Percentiles rank a stretch among this genome's conserved stretches.
Evolutionary conservation across 1,284 basidiomycete genomes (phyloP).

Genomic region (Cutaneotrichosporon daszewskae): DNA sequence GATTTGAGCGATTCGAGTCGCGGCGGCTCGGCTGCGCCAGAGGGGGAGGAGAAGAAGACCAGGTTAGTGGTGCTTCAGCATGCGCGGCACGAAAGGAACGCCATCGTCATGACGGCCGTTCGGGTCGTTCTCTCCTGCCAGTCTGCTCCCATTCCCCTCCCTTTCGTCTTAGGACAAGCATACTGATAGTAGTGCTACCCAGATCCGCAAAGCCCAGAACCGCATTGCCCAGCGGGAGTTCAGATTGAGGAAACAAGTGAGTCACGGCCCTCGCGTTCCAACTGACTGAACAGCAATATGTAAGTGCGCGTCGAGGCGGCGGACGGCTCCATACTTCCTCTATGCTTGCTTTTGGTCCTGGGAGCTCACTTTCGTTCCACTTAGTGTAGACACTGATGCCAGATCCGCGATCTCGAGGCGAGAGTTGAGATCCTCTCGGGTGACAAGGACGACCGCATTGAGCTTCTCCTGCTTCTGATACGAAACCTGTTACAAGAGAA

Average conservation of each 20-base stretch:
- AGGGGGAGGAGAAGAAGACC: slow-evolving; percentile 4
- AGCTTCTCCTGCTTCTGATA: slow-evolving; percentile 71
- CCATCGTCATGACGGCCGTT: background rate
- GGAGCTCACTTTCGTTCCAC: no score
- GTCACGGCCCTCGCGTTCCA: slow-evolving; percentile 38
- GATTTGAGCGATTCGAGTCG: slow-evolving; percentile 1
- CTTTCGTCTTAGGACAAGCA: no score
- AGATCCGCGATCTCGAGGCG: slow-evolving; percentile 90
- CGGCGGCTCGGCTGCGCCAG: background rate
- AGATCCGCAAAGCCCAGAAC: slow-evolving; percentile 59
- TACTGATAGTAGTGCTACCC: slow-evolving; percentile 22
- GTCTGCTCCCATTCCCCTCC: no score
- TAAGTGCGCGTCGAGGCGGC: no score
- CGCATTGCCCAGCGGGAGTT: slow-evolving; percentile 90
- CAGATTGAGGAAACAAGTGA: slow-evolving; percentile 78
- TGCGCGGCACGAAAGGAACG: background rate
- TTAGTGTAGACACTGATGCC: slow-evolving; percentile 3
- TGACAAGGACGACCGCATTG: slow-evolving; percentile 77
- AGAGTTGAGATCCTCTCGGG: slow-evolving; percentile 83
- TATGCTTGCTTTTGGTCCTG: no score
- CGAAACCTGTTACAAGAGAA: slow-evolving; percentile 88
- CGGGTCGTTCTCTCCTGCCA: no score
- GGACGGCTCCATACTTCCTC: no score
- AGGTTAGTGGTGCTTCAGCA: no score
- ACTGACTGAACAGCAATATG: slow-evolving; percentile 37